These are phyloP conservation scores for Fusarium sp. DNA, from an alignment of 2,329 filamentous ascomycete genomes.

Conservation along the genomic window DNA sequence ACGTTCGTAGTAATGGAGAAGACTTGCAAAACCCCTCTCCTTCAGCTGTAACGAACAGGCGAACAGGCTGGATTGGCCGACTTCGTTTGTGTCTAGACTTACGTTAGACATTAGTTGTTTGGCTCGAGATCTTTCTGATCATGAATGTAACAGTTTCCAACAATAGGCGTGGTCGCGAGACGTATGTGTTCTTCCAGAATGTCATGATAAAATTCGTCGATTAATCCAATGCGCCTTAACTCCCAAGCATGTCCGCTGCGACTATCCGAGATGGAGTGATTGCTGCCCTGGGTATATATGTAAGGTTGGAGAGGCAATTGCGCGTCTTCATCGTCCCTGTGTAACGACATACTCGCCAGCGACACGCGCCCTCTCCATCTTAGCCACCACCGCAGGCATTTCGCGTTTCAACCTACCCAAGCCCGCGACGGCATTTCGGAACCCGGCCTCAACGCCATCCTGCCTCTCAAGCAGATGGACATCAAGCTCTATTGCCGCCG, in stretches of 20 bases:
- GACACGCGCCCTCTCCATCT: conserved; percentile 72
- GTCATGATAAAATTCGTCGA: conserved; percentile 7
- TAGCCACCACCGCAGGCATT: conserved; percentile 71
- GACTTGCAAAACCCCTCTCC: conserved; percentile 3
- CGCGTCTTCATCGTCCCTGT: conserved; percentile 44
- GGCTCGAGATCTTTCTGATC: conserved; percentile 28
- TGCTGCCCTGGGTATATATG: conserved; percentile 36
- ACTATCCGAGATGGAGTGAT: conserved; percentile 8
- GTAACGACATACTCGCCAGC: conserved; percentile 68
- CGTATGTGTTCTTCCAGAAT: not conserved
- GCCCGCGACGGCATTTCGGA: conserved; percentile 61
- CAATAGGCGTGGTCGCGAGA: conserved; percentile 31
- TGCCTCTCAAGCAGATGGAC: conserved; percentile 57
- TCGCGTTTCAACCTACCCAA: conserved; percentile 67
- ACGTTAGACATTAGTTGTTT: conserved; percentile 28
- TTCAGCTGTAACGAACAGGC: conserved; percentile 3
- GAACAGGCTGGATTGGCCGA: conserved; percentile 3
- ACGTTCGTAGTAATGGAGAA: conserved; percentile 25
- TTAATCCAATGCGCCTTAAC: conserved; percentile 28
- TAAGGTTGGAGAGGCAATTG: conserved; percentile 6
- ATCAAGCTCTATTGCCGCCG: conserved; percentile 43
- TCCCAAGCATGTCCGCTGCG: conserved; percentile 8
- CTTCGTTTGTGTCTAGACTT: conserved; percentile 18
- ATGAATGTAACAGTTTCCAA: conserved; percentile 39
- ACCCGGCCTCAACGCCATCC: conserved; percentile 59